Conservation (phyloP, 768 basidiomycete genomes). For the Rhizopogon roseolus region DNA sequence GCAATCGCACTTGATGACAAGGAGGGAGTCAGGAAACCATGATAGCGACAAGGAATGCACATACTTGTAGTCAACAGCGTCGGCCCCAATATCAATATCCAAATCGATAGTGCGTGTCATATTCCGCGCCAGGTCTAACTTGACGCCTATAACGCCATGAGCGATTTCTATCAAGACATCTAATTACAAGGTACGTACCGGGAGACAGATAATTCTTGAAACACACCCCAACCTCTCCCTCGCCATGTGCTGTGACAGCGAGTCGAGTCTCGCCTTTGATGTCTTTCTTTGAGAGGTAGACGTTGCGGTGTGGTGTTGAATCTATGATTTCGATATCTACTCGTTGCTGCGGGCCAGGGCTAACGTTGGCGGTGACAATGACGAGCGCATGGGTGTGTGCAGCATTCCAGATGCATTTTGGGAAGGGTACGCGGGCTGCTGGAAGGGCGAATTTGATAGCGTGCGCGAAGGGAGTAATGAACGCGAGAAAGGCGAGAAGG, state of each 20-base stretch:
- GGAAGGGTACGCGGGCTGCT: conserved; percentile 64
- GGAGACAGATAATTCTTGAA: conserved; percentile 76
- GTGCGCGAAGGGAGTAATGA: conserved; percentile 21
- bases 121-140: conserved; percentile 41
- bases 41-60: conserved; percentile 20
- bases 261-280: conserved; percentile 90
- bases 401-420: conserved; percentile 95
- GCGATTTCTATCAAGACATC: background rate
- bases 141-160: conserved; percentile 33
- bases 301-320: conserved; percentile 76
- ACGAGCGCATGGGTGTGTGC: conserved; percentile 84
- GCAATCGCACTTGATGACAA: conserved; percentile 77
- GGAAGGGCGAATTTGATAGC: conserved; percentile 86
- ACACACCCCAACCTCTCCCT: conserved; percentile 95
- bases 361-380: conserved; percentile 93
- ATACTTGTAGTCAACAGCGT: conserved; percentile 98
- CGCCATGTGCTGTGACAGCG: conserved; percentile 89
- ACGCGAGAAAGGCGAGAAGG: conserved; percentile 24
- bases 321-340: conserved; percentile 95
- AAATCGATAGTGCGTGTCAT: conserved; percentile 76
- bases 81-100: conserved; percentile 96
- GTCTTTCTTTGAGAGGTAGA: conserved; percentile 84
- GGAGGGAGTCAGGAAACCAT: conserved; percentile 3
- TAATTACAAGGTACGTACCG: conserved; percentile 43
- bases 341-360: conserved; percentile 68